A percentile compares a stretch with the other conserved stretches of the same genome.
phyloP scores from a whole-genome alignment of 257 asterid genomes.

The Solanum chilense region DNA sequence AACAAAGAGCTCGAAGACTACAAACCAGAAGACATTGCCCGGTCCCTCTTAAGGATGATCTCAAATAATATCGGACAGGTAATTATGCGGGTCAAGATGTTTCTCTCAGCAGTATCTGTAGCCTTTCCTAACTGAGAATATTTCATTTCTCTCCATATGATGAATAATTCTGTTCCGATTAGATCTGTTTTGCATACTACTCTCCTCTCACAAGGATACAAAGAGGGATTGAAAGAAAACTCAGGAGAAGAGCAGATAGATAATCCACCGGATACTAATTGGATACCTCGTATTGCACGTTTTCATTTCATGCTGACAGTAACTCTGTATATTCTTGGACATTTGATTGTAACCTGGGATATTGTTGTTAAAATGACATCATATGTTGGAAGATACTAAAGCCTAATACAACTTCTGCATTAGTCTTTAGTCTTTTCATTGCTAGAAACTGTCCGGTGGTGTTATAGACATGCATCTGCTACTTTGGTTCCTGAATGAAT shows the following conservation, averaged over 20 bases:
- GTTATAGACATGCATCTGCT: not conserved
- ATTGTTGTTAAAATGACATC: not conserved
- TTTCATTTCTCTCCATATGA: not conserved
- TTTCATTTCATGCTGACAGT: not conserved
- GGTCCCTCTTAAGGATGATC: constrained; percentile 87
- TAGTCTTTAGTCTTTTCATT: not conserved
- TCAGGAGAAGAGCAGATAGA: not conserved
- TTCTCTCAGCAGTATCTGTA: not conserved
- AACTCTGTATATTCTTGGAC: not conserved
- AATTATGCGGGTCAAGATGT: not conserved
- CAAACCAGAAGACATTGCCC: constrained; percentile 69
- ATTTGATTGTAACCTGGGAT: not conserved
- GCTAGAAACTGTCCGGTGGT: not conserved
- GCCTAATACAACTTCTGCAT: no score
- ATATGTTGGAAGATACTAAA: not conserved
- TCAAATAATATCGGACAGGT: constrained; percentile 95
- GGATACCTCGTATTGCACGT: not conserved
- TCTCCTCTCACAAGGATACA: not conserved
- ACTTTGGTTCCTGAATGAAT: not conserved
- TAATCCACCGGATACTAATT: not conserved
- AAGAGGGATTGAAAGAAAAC: not conserved
- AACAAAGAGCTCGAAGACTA: constrained; percentile 64
- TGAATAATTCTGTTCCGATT: not conserved
- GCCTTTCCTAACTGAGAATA: not conserved
- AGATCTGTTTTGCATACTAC: not conserved